Evolutionary conservation across 805 yeast genomes (phyloP), one percentile per base, ranked within the genome.

Genomic region (Dipodascopsis uninucleata): DNA sequence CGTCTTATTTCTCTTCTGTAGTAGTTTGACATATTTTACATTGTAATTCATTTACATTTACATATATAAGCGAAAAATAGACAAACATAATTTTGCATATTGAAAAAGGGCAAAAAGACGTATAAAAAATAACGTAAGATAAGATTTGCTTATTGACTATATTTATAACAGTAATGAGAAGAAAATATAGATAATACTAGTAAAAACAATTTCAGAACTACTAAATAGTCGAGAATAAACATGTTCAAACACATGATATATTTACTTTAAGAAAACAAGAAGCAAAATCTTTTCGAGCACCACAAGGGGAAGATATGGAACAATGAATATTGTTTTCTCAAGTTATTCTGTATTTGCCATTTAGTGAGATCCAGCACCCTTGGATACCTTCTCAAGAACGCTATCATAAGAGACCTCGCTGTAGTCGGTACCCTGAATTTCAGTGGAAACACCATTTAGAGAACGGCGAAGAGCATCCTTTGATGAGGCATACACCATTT

Each of bases 401-500:
- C 89, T 76, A 66, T 90, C 98, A 70, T 83, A 86, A 55, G 95
- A 85, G 58, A 93, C 97, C 77, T 93, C 98, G 53, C 94, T 82
- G 71, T 81, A 89, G 70, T 93, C 98, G 48, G 98, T 93, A 65
- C 97, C 98, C 75, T 93, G 98, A 63, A 93, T 76, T 65, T 93
- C 98, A 58, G 95, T 69, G 46, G 96, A 74, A 58, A 93, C 81
- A 70, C 98, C 98, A 68, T 85, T 90, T 65, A 93, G 76, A 45
- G 98, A 90, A 72, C 96, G 87, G 77, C 97, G 90, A 64, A 93
- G 78, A 39, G 97, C 96, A 62, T 89, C 97, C 72, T 88, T 88
- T 50, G 97, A 89, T n/a, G 96, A 80, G 37, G 98, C 97, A 74
- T 89, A 90, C 53, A 90, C 85, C 98, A 93, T 93, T 84, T 93